These are phyloP conservation scores for Saccharum spontaneum DNA, from an alignment of 176 grass and related monocot genomes.

Conservation along the genomic window DNA sequence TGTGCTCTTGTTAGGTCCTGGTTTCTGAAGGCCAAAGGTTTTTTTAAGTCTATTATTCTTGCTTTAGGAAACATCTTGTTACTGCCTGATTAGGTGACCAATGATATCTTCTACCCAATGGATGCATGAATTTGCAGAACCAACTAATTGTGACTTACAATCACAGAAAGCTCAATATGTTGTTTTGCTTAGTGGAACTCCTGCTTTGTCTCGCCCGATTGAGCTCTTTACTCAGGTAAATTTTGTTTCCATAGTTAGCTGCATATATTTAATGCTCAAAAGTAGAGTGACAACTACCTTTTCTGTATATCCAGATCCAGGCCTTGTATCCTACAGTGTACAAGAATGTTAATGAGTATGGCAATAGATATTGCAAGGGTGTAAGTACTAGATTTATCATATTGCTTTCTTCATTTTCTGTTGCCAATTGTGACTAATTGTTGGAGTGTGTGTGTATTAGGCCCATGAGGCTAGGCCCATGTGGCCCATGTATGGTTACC, in stretches of 20 bases:
- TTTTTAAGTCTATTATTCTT: slow-evolving; percentile 20
- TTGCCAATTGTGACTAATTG: slow-evolving; percentile 23
- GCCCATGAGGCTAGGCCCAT: too few species aligned
- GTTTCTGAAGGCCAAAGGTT: background rate
- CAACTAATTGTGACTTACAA: slow-evolving; percentile 33
- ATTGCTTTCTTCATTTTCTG: slow-evolving; percentile 33
- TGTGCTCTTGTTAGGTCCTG: slow-evolving; percentile 18
- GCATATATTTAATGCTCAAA: slow-evolving; percentile 17
- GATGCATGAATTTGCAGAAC: slow-evolving; percentile 5
- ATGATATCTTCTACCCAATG: background rate
- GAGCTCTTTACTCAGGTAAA: slow-evolving; percentile 89
- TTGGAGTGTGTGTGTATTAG: too few species aligned
- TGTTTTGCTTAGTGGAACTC: slow-evolving; percentile 90
- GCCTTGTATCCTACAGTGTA: slow-evolving; percentile 80
- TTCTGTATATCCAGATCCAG: slow-evolving; percentile 61
- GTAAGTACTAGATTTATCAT: slow-evolving; percentile 62
- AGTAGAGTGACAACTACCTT: background rate
- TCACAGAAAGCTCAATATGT: slow-evolving; percentile 89
- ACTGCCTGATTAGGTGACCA: background rate
- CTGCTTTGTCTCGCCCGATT: slow-evolving; percentile 92
- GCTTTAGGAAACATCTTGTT: background rate
- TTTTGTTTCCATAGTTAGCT: slow-evolving; percentile 7
- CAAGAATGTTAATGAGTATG: slow-evolving; percentile 84
- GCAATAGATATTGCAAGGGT: slow-evolving; percentile 89
- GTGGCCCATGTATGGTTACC: too few species aligned